These are phyloP conservation scores for Chaetomium tenue DNA, from an alignment of 495 filamentous ascomycete genomes.

Conservation along the genomic window DNA sequence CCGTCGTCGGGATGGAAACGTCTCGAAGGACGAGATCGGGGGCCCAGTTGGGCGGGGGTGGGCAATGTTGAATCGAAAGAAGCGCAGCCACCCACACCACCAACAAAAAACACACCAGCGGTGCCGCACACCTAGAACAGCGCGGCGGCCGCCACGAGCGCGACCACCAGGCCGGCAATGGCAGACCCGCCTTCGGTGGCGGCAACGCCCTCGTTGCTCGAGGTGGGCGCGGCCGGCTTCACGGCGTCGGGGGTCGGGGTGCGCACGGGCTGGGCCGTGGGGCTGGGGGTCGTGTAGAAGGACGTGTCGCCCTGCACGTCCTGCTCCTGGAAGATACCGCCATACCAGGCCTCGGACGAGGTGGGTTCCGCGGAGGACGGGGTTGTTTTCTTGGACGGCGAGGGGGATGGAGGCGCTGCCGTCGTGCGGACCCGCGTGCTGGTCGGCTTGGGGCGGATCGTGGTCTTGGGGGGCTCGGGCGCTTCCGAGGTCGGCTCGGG, in stretches of 20 bases:
- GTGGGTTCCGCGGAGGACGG: constrained; percentile 22
- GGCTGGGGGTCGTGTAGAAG: neutral
- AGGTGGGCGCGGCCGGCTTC: constrained; percentile 20
- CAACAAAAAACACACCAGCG: no score
- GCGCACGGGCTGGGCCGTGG: constrained; percentile 16
- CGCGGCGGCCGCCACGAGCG: constrained; percentile 47
- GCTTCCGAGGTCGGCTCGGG: constrained; percentile 14
- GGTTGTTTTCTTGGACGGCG: constrained; percentile 16
- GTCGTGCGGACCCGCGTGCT: constrained; percentile 1
- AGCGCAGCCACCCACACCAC: no score
- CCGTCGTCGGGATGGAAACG: neutral
- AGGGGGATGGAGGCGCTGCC: constrained; percentile 3
- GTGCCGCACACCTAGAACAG: constrained; percentile 44
- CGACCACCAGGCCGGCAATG: constrained; percentile 48
- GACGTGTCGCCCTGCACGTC: constrained; percentile 16
- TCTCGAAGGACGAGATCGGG: neutral
- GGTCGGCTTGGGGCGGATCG: constrained; percentile 14
- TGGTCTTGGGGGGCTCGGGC: constrained; percentile 17
- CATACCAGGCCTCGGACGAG: constrained; percentile 17
- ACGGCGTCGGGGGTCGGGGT: constrained; percentile 11
- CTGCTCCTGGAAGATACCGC: constrained; percentile 42
- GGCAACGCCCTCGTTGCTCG: constrained; percentile 42
- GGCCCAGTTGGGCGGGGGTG: no score
- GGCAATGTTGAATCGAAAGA: neutral
- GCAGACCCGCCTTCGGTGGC: constrained; percentile 42